These are phyloP conservation scores for Solanum paucissectum DNA, from an alignment of 257 asterid species.

Conservation along the genomic window DNA sequence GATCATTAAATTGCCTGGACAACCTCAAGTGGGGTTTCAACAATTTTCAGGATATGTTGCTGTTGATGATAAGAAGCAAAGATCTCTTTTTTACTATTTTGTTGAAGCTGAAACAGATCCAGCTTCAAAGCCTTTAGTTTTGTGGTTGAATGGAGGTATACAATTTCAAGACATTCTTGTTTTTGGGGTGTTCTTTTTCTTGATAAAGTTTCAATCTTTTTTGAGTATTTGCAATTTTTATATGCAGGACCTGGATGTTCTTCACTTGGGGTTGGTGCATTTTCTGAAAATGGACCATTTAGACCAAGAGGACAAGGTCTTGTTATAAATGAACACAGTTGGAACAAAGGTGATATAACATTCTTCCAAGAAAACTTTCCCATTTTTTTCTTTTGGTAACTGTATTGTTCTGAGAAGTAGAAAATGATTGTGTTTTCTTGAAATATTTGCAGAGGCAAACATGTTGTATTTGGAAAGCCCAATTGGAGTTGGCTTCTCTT, in stretches of 20 bases:
- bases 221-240: background rate
- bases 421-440: slow-evolving; percentile 6
- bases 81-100: slow-evolving; percentile 53
- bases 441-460: slow-evolving; percentile 46
- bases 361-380: background rate
- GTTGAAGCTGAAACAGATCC: slow-evolving; percentile 51
- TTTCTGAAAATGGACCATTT: slow-evolving; percentile 72
- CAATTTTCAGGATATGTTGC: slow-evolving; percentile 59
- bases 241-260: slow-evolving; percentile 67
- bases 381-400: background rate
- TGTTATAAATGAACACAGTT: slow-evolving; percentile 44
- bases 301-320: slow-evolving; percentile 45
- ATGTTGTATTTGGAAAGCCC: slow-evolving; percentile 66
- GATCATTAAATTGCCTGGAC: slow-evolving; percentile 51
- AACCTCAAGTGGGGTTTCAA: slow-evolving; percentile 46
- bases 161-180: background rate
- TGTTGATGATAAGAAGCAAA: slow-evolving; percentile 44
- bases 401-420: background rate
- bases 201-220: background rate
- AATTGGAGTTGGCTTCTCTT: slow-evolving; percentile 64
- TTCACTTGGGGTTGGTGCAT: slow-evolving; percentile 71
- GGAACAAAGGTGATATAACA: slow-evolving; percentile 44
- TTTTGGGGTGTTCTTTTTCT: background rate
- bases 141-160: slow-evolving; percentile 71
- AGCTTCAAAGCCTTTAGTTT: slow-evolving; percentile 44